Evolutionary conservation across 2,329 filamentous ascomycete species (phyloP).

Genomic region (Colletotrichum camelliae): DNA sequence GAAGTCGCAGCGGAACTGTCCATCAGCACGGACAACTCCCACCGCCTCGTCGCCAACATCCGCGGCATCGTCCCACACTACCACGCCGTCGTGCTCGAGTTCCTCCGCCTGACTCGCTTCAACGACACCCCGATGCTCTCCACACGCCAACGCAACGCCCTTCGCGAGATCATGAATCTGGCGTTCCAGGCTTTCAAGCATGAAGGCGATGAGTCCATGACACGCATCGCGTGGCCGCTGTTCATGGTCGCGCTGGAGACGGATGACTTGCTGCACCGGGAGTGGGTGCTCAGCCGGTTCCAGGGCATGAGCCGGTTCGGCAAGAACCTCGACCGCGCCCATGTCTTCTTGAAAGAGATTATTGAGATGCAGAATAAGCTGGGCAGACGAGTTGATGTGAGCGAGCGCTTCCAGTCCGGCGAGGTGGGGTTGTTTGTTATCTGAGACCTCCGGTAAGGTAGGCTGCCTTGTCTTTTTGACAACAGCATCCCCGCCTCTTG

Average conservation of each 20-base stretch:
- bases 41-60: constrained; percentile 37
- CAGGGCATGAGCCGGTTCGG: constrained; percentile 33
- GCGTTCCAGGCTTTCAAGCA: constrained; percentile 37
- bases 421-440: constrained; percentile 26
- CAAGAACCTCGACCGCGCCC: constrained; percentile 35
- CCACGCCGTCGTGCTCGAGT: constrained; percentile 37
- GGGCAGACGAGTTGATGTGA: constrained; percentile 21
- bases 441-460: neutral
- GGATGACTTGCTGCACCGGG: constrained; percentile 33
- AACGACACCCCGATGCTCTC: constrained; percentile 15
- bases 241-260: constrained; percentile 41
- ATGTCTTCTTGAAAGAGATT: constrained; percentile 29
- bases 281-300: constrained; percentile 38
- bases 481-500: neutral
- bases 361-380: constrained; percentile 25
- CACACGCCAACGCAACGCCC: constrained; percentile 7
- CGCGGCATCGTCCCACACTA: constrained; percentile 39
- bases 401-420: constrained; percentile 18
- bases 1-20: constrained; percentile 30
- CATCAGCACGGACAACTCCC: constrained; percentile 27
- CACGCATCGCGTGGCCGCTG: constrained; percentile 37
- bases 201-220: constrained; percentile 33
- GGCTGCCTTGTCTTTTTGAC: neutral
- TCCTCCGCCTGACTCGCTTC: constrained; percentile 25
- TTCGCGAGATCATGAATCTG: constrained; percentile 33